A percentile compares a stretch with the other conserved stretches of the same genome.
These are phyloP conservation scores for Hypoxylon intermedium DNA, from an alignment of 495 filamentous ascomycete genomes.

Conservation along the genomic window DNA sequence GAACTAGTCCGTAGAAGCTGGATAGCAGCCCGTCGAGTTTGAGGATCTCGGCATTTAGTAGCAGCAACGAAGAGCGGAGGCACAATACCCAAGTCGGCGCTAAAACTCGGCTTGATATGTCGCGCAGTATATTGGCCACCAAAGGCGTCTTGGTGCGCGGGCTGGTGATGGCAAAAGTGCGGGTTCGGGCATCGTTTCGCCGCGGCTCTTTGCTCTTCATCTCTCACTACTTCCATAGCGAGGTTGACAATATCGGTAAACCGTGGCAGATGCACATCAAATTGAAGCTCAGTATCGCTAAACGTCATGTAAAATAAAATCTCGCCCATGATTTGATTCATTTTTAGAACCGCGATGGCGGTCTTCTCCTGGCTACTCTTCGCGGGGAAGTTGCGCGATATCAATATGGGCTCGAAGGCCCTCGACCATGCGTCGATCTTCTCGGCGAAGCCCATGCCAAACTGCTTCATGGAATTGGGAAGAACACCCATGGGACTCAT, in stretches of 20 bases:
- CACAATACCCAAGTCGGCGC: conserved; percentile 62
- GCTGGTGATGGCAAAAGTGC: conserved; percentile 50
- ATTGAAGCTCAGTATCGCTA: conserved; percentile 55
- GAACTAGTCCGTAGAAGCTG: conserved; percentile 58
- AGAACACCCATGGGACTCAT: conserved; percentile 58
- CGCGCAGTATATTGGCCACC: conserved; percentile 53
- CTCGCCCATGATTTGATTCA: conserved; percentile 60
- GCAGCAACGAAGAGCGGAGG: conserved; percentile 63
- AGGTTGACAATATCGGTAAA: conserved; percentile 55
- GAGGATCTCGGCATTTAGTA: conserved; percentile 64
- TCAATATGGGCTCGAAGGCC: conserved; percentile 59
- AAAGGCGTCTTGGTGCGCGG: conserved; percentile 48
- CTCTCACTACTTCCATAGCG: conserved; percentile 56
- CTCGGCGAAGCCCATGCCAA: conserved; percentile 49
- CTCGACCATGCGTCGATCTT: conserved; percentile 59
- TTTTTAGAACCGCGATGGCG: conserved; percentile 61
- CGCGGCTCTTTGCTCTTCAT: conserved; percentile 56
- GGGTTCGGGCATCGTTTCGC: conserved; percentile 53
- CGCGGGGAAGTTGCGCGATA: conserved; percentile 53
- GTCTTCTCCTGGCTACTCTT: conserved; percentile 61
- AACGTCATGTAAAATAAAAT: conserved; percentile 64
- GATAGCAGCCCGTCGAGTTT: conserved; percentile 63
- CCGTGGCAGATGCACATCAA: conserved; percentile 49
- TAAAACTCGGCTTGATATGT: conserved; percentile 61
- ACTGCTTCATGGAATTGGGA: conserved; percentile 52